Conservation (phyloP, 164 flowering plant species). For the grape (Vitis vinifera) region ASM3070453v1 NC_081817.1:28712501-28713000, state of each 20-base stretch:
- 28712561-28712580: conserved; percentile 58
- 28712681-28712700: too few relatives aligned
- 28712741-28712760: neutral
- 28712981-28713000: too few relatives aligned
- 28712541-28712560: conserved; percentile 86
- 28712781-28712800: neutral
- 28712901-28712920: too few relatives aligned
- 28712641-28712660: neutral
- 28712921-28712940: too few relatives aligned
- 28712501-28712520: conserved; percentile 40
- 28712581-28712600: conserved; percentile 55
- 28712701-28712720: neutral
- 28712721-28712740: neutral
- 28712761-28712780: neutral
- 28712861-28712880: too few relatives aligned
- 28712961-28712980: too few relatives aligned
- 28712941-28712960: too few relatives aligned
- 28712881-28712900: too few relatives aligned
- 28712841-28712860: neutral
- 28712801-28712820: too few relatives aligned
- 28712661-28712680: neutral
- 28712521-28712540: conserved; percentile 41
- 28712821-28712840: neutral
- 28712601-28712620: conserved; percentile 85
- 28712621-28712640: conserved; percentile 67